Evolutionary conservation across 495 filamentous ascomycete species (phyloP).

Genomic region (Staphylotrichum longicolle): DNA sequence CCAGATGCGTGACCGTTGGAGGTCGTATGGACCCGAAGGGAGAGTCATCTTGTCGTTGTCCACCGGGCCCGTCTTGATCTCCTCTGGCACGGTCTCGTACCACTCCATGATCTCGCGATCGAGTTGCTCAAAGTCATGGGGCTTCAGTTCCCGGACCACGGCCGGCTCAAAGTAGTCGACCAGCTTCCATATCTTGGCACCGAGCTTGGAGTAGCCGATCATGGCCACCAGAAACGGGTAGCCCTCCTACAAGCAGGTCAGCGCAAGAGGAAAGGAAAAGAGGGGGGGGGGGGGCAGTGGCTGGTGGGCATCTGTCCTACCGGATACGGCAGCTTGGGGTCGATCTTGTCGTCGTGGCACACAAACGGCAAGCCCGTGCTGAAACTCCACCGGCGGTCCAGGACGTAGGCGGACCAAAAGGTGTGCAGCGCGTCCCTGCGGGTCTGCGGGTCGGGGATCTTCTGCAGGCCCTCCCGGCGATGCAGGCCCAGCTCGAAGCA

Average conservation of each 20-base stretch:
- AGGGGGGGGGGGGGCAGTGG: neutral
- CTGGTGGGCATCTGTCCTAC: slow-evolving; percentile 46
- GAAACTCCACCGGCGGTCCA: slow-evolving; percentile 80
- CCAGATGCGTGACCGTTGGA: slow-evolving; percentile 59
- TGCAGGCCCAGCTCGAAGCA: slow-evolving; percentile 81
- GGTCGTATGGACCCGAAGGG: slow-evolving; percentile 40
- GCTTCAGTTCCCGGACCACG: slow-evolving; percentile 49
- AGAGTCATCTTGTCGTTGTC: slow-evolving; percentile 24
- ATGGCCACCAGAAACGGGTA: slow-evolving; percentile 73
- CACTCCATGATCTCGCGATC: slow-evolving; percentile 77
- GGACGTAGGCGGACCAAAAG: slow-evolving; percentile 78
- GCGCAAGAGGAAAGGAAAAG: neutral
- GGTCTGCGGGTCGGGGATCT: slow-evolving; percentile 61
- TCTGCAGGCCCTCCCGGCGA: slow-evolving; percentile 67
- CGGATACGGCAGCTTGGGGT: slow-evolving; percentile 71
- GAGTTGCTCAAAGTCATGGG: slow-evolving; percentile 68
- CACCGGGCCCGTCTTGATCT: slow-evolving; percentile 30
- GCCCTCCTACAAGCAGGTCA: slow-evolving; percentile 53
- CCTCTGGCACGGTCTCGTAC: slow-evolving; percentile 55
- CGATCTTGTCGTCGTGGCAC: slow-evolving; percentile 79
- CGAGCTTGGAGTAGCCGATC: slow-evolving; percentile 73
- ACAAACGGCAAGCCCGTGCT: slow-evolving; percentile 79
- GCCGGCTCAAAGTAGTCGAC: slow-evolving; percentile 56
- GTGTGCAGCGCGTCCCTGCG: slow-evolving; percentile 59
- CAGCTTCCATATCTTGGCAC: slow-evolving; percentile 74